A percentile compares a stretch with the other conserved stretches of the same genome.
phyloP scores from a whole-genome alignment of 1,139 yeast species.

The Yamadazyma spencermartinsiae region DNA sequence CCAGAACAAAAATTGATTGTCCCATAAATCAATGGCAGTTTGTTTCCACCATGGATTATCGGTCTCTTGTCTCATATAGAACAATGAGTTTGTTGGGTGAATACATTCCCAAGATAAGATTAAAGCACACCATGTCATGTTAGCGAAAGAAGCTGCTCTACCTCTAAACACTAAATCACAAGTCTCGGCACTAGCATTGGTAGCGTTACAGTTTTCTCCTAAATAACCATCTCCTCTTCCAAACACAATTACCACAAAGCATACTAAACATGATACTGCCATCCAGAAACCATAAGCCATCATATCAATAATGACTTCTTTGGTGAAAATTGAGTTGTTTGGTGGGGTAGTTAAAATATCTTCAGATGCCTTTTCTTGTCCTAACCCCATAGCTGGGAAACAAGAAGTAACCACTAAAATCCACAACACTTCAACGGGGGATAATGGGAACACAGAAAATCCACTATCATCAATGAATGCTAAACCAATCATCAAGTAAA shows the following conservation, averaged over 20 bases:
- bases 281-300: constrained; percentile 70
- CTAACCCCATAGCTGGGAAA: constrained; percentile 88
- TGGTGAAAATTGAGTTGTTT: constrained; percentile 61
- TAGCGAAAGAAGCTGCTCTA: constrained; percentile 78
- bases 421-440: constrained; percentile 83
- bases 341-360: constrained; percentile 72
- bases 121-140: constrained; percentile 90
- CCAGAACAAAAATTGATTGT: constrained; percentile 80
- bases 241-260: constrained; percentile 66
- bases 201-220: constrained; percentile 61
- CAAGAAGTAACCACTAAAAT: constrained; percentile 76
- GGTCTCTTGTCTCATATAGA: constrained; percentile 71
- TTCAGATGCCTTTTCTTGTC: constrained; percentile 66
- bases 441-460: constrained; percentile 70
- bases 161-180: constrained; percentile 76
- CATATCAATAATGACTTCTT: constrained; percentile 75
- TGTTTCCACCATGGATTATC: constrained; percentile 51
- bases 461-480: constrained; percentile 63
- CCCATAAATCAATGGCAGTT: constrained; percentile 62
- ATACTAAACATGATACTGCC: constrained; percentile 70
- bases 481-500: constrained; percentile 68
- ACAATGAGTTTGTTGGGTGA: constrained; percentile 72
- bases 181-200: constrained; percentile 15
- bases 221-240: constrained; percentile 68
- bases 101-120: constrained; percentile 89